phyloP scores from a whole-genome alignment of 2,329 filamentous ascomycete species.

The Pseudogymnoascus sp. region DNA sequence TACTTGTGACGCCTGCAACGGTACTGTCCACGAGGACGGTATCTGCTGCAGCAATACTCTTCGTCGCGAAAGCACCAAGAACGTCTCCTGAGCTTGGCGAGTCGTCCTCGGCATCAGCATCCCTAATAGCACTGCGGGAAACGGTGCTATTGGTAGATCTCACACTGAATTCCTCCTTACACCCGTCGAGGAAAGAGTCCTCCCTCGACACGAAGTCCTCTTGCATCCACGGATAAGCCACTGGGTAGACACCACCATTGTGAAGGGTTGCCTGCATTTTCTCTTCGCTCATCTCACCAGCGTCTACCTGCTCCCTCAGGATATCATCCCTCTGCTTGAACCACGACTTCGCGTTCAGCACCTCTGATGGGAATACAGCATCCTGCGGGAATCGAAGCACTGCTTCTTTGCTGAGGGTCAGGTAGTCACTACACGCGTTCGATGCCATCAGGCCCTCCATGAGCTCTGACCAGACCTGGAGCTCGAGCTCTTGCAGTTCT shows the following conservation, averaged over 20 bases:
- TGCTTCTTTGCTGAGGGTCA: conserved; percentile 20
- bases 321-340: conserved; percentile 19
- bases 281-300: conserved; percentile 19
- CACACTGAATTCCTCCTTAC: conserved; percentile 20
- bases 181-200: conserved; percentile 17
- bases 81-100: conserved; percentile 20
- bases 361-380: conserved; percentile 22
- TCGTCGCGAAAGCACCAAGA: conserved; percentile 21
- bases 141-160: conserved; percentile 22
- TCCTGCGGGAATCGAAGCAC: conserved; percentile 23
- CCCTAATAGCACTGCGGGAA: conserved; percentile 20
- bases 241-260: conserved; percentile 23
- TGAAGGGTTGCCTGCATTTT: conserved; percentile 19
- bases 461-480: conserved; percentile 24
- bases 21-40: conserved; percentile 20
- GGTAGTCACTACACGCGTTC: conserved; percentile 23
- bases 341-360: conserved; percentile 23
- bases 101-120: conserved; percentile 12
- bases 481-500: conserved; percentile 22
- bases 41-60: conserved; percentile 18
- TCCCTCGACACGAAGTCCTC: conserved; percentile 20
- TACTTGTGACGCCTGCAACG: conserved; percentile 16
- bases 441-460: conserved; percentile 26
- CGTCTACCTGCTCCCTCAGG: conserved; percentile 16
- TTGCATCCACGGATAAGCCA: conserved; percentile 23